phyloP scores from a whole-genome alignment of 2,329 filamentous ascomycete genomes.

The Colletotrichum viniferum region DNA sequence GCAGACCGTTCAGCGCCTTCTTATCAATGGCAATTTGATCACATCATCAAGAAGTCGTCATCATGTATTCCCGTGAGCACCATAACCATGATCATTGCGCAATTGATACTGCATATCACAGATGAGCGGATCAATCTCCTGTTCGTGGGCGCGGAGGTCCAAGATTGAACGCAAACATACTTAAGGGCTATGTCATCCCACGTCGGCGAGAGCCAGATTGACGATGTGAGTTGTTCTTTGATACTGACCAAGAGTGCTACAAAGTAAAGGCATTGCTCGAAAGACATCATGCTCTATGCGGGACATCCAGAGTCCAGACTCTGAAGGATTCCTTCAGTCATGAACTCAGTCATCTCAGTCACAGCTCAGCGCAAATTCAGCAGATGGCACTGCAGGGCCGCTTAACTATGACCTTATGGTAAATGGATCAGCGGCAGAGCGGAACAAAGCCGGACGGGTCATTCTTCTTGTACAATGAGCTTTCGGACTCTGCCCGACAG shows the following conservation, averaged over 20 bases:
- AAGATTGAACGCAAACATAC: neutral
- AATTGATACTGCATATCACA: neutral
- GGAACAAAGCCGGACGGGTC: neutral
- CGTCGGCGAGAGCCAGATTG: neutral
- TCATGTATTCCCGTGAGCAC: neutral
- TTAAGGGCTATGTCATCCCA: neutral
- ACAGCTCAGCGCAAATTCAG: neutral
- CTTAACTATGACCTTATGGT: neutral
- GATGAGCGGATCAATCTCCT: neutral
- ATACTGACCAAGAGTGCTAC: neutral
- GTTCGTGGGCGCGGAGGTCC: neutral
- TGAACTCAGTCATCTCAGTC: neutral
- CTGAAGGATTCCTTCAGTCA: neutral
- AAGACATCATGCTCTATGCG: neutral
- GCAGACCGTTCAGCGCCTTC: neutral
- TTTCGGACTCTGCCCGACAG: neutral
- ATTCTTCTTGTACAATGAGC: neutral
- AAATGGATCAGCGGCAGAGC: neutral
- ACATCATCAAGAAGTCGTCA: neutral
- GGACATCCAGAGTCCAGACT: neutral
- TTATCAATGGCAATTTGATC: neutral
- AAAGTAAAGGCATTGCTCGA: neutral
- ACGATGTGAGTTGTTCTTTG: neutral
- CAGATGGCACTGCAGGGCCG: neutral
- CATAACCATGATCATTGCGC: neutral